Conservation (phyloP, 2,329 filamentous ascomycete species). For the Byssochlamys sp. region DNA sequence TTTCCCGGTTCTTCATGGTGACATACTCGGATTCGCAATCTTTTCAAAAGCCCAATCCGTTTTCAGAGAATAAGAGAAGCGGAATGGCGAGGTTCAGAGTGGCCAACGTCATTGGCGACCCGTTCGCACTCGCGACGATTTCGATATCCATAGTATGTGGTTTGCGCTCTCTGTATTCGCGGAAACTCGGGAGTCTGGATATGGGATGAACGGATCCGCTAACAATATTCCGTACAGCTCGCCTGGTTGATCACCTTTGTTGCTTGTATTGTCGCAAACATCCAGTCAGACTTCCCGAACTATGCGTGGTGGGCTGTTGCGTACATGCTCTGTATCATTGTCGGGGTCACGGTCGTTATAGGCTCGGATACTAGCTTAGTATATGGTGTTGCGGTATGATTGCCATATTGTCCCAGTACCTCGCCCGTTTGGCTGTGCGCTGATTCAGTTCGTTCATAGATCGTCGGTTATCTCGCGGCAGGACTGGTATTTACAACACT, state of each 20-base stretch:
- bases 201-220: conserved; percentile 4
- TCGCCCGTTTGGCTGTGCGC: conserved; percentile 4
- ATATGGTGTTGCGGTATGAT: conserved; percentile 72
- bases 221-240: conserved; percentile 48
- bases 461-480: conserved; percentile 76
- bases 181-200: neutral
- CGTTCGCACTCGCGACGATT: conserved; percentile 86
- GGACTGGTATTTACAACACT: conserved; percentile 79
- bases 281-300: conserved; percentile 57
- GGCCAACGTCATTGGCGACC: conserved; percentile 88
- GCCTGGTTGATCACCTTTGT: conserved; percentile 93
- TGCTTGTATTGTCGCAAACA: conserved; percentile 64
- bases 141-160: conserved; percentile 77
- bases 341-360: conserved; percentile 71
- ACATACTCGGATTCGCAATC: conserved; percentile 14
- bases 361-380: conserved; percentile 75
- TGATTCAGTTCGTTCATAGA: conserved; percentile 34
- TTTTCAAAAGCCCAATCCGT: conserved; percentile 12
- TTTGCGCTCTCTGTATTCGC: neutral
- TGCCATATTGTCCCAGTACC: neutral
- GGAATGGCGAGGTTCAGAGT: conserved; percentile 55
- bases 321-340: conserved; percentile 74
- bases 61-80: conserved; percentile 9
- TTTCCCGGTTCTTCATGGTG: conserved; percentile 13
- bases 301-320: conserved; percentile 88